Base-by-base conservation (phyloP, 495 filamentous ascomycete genomes). In the Podospora pseudopauciseta region DNA sequence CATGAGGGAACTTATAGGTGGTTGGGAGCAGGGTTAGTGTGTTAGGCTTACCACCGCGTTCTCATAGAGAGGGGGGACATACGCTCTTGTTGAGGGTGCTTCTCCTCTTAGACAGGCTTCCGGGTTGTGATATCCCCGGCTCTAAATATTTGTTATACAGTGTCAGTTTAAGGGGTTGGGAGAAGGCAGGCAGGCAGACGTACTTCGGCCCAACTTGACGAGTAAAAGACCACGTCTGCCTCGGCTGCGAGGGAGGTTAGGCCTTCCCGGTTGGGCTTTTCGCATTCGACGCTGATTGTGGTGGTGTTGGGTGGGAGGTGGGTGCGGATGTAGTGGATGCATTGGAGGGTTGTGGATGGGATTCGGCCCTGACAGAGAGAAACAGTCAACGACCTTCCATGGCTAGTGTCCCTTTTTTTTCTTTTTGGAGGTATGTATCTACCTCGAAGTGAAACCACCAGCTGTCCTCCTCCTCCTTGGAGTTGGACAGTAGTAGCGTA, bases 391-490 rank as follows among this genome's bases (percentile, higher is more conserved):
- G n/a, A 56, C 9, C 16, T 59, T 23, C 23, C 23, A 23, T 23
- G 23, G 9, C 18, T 63, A 13, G 30, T 32, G 30, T 32, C 23
- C 23, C 23, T 23, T 23, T 23, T 23, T 23, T 23, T 23, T 23
- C 23, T 23, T 23, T 23, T 23, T 23, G 23, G 23, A 23, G 23
- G 23, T 23, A 23, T 23, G 23, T 23, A 23, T 23, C 23, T 77
- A 89, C 89, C 83, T 92, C 90, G 70, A 92, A 92, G 81, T 92
- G 90, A 11, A 49, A 49, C 79, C 86, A 91, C 87, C 87, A 91
- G n/a, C 73, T 74, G n/a, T 74, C 70, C 4, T 68, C 60, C 30
- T 70, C 54, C 32, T 13, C 39, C 9, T 13, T 49, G 2, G 39
- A 49, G 39, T 28, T 49, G 60, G 11, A 19, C 39, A 9, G 32